Evolutionary conservation across 768 basidiomycete genomes (phyloP), one percentile per base, ranked within the genome.

Genomic region (Lanmaoa pseudosensibilis): DNA sequence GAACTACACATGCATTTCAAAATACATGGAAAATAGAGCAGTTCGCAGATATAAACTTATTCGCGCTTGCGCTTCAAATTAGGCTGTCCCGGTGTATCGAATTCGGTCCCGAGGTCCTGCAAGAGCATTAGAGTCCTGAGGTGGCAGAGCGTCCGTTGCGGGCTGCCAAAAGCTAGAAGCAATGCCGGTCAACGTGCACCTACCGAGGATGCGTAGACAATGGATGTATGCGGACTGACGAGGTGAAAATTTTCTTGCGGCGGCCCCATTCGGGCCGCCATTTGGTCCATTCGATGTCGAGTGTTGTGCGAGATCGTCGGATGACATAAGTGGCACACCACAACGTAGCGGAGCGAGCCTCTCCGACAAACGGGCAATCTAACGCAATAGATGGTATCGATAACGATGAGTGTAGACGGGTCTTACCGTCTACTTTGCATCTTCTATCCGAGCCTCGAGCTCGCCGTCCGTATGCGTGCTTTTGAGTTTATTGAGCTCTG

Each of bases 251-350:
- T 68, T 90, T 94, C 66, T 80, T 83, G 53, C 94, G 79, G 23
- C 80, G 78, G 34, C 83, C 70, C 94, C 94, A 96, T 74, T 94
- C 88, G 4, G 80, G 78, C 58, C 88, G 78, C 92, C 92, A 95
- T 65, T 81, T 84, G 7, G 64, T 73, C 88, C 92, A 94, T 33
- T 94, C 89, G 1, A 72, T 68, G 56, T 94, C 86, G 50, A 94
- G 75, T n/a, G n/a, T 56, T 78, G 74, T 16, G 79, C 81, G 18
- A 90, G 77, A 48, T 94, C 91, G 60, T 85, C 84, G 9, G 83
- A 75, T 18, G 89, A 89, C 32, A 94, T 80, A 25, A 86, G 78
- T 7, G 83, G 80, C 15, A 62, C 58, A 30, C 88, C 90, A 30
- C 81, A 76, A 34, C 88, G 84, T 43, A 93, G 78, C 36, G 90